phyloP scores from a whole-genome alignment of 2,329 filamentous ascomycete genomes.

The Claviceps humidiphila region DNA sequence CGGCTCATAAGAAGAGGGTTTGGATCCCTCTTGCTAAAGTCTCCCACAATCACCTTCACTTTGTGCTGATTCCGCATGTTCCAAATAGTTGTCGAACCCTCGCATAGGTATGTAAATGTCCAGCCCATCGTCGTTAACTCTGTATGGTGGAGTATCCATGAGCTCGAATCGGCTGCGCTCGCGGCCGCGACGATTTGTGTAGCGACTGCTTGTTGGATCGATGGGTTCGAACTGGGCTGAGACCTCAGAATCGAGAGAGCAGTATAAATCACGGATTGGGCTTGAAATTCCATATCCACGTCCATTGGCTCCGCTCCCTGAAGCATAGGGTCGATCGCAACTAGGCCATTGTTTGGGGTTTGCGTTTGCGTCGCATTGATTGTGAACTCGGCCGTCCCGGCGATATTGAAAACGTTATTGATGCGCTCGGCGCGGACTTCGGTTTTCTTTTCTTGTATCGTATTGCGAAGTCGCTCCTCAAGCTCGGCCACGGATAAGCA shows the following conservation, averaged over 20 bases:
- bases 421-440: slow-evolving; percentile 37
- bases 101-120: slow-evolving; percentile 41
- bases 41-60: slow-evolving; percentile 29
- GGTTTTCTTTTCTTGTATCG: slow-evolving; percentile 29
- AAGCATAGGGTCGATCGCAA: slow-evolving; percentile 22
- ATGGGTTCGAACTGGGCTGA: slow-evolving; percentile 35
- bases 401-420: slow-evolving; percentile 32
- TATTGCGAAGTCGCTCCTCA: slow-evolving; percentile 27
- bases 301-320: slow-evolving; percentile 14
- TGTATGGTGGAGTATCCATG: slow-evolving; percentile 33
- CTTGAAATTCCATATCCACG: slow-evolving; percentile 3
- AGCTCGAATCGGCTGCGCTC: slow-evolving; percentile 31
- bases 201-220: slow-evolving; percentile 34
- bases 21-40: slow-evolving; percentile 34
- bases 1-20: slow-evolving; percentile 32
- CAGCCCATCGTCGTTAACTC: slow-evolving; percentile 34
- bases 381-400: slow-evolving; percentile 29
- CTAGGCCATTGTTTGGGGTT: slow-evolving; percentile 17
- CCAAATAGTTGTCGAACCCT: slow-evolving; percentile 39
- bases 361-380: slow-evolving; percentile 25
- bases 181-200: slow-evolving; percentile 33
- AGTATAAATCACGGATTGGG: slow-evolving; percentile 24
- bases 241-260: slow-evolving; percentile 33
- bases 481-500: slow-evolving; percentile 31
- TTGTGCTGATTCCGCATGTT: slow-evolving; percentile 30